A percentile compares a stretch with the other conserved stretches of the same genome.
Evolutionary conservation across 345 rosid species (phyloP).

Genomic region (Rhodamnia argentea): DNA sequence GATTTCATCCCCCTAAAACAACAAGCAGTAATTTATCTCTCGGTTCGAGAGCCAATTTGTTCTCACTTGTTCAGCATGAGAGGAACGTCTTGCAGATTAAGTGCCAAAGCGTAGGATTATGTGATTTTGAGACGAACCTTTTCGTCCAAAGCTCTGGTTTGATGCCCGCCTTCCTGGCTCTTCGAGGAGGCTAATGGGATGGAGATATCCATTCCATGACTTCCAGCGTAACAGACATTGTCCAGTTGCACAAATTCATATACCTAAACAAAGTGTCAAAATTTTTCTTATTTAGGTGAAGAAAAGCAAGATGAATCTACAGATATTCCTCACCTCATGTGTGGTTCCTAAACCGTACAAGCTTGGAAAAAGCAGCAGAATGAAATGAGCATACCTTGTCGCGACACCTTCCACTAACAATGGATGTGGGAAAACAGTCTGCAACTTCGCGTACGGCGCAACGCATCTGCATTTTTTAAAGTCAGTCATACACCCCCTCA

Average conservation of each 20-base stretch:
- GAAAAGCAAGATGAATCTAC: background rate
- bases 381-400: conserved; percentile 18
- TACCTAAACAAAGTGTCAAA: background rate
- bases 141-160: background rate
- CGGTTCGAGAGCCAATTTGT: background rate
- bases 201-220: conserved; percentile 23
- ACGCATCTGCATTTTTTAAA: conserved; percentile 22
- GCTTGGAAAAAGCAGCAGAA: background rate
- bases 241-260: conserved; percentile 4
- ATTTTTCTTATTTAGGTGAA: background rate
- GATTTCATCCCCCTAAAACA: background rate
- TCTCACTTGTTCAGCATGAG: background rate
- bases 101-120: background rate
- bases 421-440: conserved; percentile 34
- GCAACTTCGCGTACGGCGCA: conserved; percentile 18
- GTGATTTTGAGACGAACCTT: background rate
- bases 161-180: background rate
- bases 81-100: background rate
- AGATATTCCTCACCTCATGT: background rate
- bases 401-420: conserved; percentile 37
- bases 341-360: background rate
- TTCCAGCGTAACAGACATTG: conserved; percentile 13
- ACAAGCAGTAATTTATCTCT: background rate
- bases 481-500: background rate
- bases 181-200: background rate